Evolutionary conservation across 2,329 filamentous ascomycete genomes (phyloP).

Genomic region (Chaetothyriales sp.): DNA sequence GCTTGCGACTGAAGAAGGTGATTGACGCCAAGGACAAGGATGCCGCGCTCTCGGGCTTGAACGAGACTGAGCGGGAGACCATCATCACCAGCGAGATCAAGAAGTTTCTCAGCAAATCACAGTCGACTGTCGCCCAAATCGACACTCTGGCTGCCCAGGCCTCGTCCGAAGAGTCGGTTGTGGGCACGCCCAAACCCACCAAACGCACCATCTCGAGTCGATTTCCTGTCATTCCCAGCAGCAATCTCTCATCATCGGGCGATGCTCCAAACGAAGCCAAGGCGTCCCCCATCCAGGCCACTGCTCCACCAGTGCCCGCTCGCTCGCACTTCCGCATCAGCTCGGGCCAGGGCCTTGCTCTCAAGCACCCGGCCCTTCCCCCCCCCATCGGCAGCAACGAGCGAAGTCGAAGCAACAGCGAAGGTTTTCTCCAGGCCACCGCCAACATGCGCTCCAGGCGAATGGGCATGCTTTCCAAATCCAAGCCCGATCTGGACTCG

Average conservation of each 20-base stretch:
- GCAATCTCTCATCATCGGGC: slow-evolving; percentile 47
- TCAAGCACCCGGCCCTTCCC: slow-evolving; percentile 59
- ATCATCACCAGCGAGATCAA: slow-evolving; percentile 49
- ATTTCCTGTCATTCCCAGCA: slow-evolving; percentile 50
- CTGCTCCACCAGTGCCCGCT: slow-evolving; percentile 63
- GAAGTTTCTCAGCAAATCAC: slow-evolving; percentile 39
- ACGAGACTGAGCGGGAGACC: slow-evolving; percentile 47
- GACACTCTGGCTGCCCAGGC: slow-evolving; percentile 33
- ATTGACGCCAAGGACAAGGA: slow-evolving; percentile 54
- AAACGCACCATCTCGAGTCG: slow-evolving; percentile 41
- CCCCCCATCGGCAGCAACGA: slow-evolving; percentile 45
- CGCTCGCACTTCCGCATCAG: slow-evolving; percentile 62
- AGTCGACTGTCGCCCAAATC: slow-evolving; percentile 23
- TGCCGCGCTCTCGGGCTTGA: slow-evolving; percentile 40
- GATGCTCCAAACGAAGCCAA: slow-evolving; percentile 8
- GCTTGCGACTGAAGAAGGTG: slow-evolving; percentile 60
- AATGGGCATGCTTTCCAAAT: slow-evolving; percentile 47
- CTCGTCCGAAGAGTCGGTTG: slow-evolving; percentile 52
- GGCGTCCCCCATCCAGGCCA: slow-evolving; percentile 20
- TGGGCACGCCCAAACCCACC: slow-evolving; percentile 63
- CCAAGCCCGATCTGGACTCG: slow-evolving; percentile 40
- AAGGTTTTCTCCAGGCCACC: slow-evolving; percentile 41
- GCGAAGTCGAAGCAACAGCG: slow-evolving; percentile 47
- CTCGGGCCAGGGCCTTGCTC: slow-evolving; percentile 33
- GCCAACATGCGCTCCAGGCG: slow-evolving; percentile 39